Base-by-base conservation (phyloP, 202 grass and related monocot genomes). In the Zizania palustris region DNA sequence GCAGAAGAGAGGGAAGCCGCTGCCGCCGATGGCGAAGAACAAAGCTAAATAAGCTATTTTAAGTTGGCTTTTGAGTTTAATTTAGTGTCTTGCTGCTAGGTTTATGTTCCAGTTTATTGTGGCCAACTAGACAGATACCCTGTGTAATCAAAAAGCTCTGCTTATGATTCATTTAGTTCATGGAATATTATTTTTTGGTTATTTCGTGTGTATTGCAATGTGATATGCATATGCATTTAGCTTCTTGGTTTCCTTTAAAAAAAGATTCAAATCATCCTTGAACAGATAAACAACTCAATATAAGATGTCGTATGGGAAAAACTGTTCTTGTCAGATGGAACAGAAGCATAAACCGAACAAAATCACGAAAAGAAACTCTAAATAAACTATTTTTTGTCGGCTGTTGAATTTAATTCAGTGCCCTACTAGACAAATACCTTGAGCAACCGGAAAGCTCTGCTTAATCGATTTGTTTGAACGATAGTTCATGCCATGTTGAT, bases 1-100 rank as follows among this genome's bases (percentile, higher is more conserved):
- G 83, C 88, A 0, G 91, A 80, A 22, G 91, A 99, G 85, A 90
- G 92, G 73, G 92, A 92, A 61, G 87, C 81, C 9, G 89, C 77
- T 0, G 77, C 55, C 0, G 66, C 65, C 7, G 88, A 90, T 19
- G 89, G 80, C 3, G 89, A 99, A 41, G 87, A 89, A 73, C 81
- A 90, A 71, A 88, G 22, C 78, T 95, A 72, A 86, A 85, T 36
- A 40, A 80, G 20, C 45, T 72, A 60, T 50, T 18, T 45, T 55
- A 39, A 62, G 41, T 73, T 61, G 19, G 38, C 12, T 63, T 51
- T 69, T 89, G 66, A 56, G 72, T 72, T 81, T 67, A 35, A 77
- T 85, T 66, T 85, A 61, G 66, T 77, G 61, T 16, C 72, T 28
- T 81, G 49, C 22, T 77, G 44, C 22, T 85, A 80, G 86, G n/a